Evolutionary conservation across 2,329 filamentous ascomycete genomes (phyloP), one percentile per base, ranked within the genome.

Genomic region (Aureobasidium sp.): DNA sequence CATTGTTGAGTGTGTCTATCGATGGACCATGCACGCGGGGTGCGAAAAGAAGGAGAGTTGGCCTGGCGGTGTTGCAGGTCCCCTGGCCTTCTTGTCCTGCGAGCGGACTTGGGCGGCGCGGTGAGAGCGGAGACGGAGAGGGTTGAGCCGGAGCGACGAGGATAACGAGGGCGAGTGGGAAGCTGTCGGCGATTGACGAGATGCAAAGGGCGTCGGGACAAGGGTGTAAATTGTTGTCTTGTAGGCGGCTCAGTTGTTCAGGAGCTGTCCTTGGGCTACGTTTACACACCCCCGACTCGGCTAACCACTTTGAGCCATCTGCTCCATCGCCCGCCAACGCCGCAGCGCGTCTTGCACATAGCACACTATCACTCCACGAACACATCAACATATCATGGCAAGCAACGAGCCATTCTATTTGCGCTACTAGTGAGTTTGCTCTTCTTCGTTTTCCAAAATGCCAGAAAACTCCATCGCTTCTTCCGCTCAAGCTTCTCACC

Each of bases 341-440:
- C 43, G 35, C 29, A 40, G 49, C 57, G 25, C 25, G 27, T 50
- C 46, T 17, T 15, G 23, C 4, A 23, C 49, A 38, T 53, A 40
- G 7, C 21, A 37, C 27, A 31, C 33, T 17, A 13, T 33, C 29
- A 11, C 49, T 13, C 9, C 49, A 53, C 23, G 8, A 51, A 25
- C 5, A 25, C 27, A 25, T 29, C n/a, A 17, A 23, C 27, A 25
- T 27, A 55, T 15, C 62, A 91, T 88, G 81, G 79, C 88, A 67
- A 76, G 81, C 68, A 88, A 82, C 74, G 92, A 96, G 69, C 87
- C 88, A 8, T 97, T 99, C 74, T 99, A 99, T 71, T 78, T 99
- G 67, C 87, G 94, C 69, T 99, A 99, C 81, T 99, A 99, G 93
- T 96, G 84, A 74, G 88, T 74, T 37, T 77, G 69, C 75, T 69